Evolutionary conservation across 805 yeast genomes (phyloP), one percentile per base, ranked within the genome.

Genomic region (Hagleromyces aurorensis): DNA sequence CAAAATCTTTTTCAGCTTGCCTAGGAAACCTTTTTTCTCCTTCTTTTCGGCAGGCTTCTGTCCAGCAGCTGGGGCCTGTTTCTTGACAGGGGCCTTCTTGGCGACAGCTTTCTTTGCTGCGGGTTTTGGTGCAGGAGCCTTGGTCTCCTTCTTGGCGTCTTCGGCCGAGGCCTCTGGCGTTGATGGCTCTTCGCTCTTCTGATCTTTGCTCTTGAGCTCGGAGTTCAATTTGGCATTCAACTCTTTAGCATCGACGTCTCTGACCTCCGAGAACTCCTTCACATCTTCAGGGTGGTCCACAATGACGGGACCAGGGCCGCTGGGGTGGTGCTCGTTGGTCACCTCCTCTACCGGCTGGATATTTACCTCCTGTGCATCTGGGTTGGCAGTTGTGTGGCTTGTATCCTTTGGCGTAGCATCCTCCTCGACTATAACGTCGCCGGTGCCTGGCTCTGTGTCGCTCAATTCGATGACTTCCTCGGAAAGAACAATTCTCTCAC

Each of bases 301-400:
- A 15, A 55, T 39, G 6, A 44, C 55, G 7, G 81, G 67, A 26
- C 94, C 94, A 16, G 91, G 85, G 48, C 80, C 87, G 28, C 84
- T 81, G 20, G 64, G 41, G 11, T 68, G 41, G 7, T 37, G 22
- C 5, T 30, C 25, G 21, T 23, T 30, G 10, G 26, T 25, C 23
- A 70, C 82, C 29, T 62, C 57, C 43, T 75, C 37, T 1, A 64
- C 50, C 8, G 74, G 73, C 53, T 66, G 29, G 20, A 67, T 72
- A 23, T 66, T 56, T 31, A 65, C 36, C 3, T 32, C 37, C 7
- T 36, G 35, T 13, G 29, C 45, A 34, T 32, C 41, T 6, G 28
- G 33, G 10, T 29, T 21, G 12, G 32, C 27, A 15, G 42, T 41
- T 24, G 41, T 38, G 12, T 30, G 36, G n/a, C n/a, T n/a, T n/a